Evolutionary conservation across 2,329 filamentous ascomycete genomes (phyloP).

Genomic region (Fusarium nurragi): DNA sequence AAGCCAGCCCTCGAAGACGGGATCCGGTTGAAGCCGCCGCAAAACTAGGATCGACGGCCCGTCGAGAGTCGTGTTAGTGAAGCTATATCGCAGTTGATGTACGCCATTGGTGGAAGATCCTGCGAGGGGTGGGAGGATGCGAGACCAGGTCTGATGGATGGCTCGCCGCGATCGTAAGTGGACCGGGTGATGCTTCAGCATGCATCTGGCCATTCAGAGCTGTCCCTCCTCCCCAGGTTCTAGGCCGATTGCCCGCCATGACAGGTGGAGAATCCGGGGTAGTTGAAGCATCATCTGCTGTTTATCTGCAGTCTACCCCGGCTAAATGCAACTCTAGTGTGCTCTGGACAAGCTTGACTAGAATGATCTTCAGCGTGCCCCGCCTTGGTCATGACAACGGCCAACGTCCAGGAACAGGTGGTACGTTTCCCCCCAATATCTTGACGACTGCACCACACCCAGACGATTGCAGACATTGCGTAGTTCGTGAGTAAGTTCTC

Average conservation of each 20-base stretch:
- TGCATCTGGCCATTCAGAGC: conserved; percentile 25
- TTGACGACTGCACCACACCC: neutral
- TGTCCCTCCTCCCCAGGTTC: conserved; percentile 19
- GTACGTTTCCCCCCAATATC: neutral
- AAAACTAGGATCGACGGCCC: conserved; percentile 42
- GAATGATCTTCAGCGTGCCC: neutral
- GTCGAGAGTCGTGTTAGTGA: conserved; percentile 10
- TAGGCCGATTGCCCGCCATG: no score
- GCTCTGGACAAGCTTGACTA: neutral
- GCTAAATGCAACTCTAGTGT: conserved; percentile 3
- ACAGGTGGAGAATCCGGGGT: conserved; percentile 40
- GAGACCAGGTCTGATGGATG: neutral
- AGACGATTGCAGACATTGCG: neutral
- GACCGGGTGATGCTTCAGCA: conserved; percentile 34
- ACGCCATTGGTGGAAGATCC: conserved; percentile 43
- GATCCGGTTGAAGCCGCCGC: conserved; percentile 11
- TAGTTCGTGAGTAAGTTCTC: conserved; percentile 3
- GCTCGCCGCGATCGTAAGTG: conserved; percentile 27
- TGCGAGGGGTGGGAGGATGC: conserved; percentile 14
- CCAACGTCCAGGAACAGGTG: conserved; percentile 2
- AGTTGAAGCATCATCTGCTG: conserved; percentile 6
- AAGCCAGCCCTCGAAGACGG: neutral
- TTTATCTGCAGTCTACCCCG: neutral
- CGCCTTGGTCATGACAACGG: neutral
- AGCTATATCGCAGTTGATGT: neutral